Conservation (phyloP, 2,329 filamentous ascomycete species). For the Botryotinia globosa region DNA sequence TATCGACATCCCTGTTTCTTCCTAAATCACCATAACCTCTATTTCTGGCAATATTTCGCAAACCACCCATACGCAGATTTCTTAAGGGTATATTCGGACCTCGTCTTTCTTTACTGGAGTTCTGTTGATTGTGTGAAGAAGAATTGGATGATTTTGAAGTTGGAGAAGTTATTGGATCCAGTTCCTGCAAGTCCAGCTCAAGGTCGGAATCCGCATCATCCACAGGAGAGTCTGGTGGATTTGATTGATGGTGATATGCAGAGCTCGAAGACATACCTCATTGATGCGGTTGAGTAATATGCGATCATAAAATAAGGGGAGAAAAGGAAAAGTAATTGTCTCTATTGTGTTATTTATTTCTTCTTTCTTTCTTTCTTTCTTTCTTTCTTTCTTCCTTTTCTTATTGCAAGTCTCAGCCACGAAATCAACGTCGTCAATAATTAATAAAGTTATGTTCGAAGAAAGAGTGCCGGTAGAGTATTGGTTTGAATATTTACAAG, state of each 20-base stretch:
- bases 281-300: conserved; percentile 34
- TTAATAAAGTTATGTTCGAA: neutral
- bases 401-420: neutral
- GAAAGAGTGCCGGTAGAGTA: neutral
- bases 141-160: conserved; percentile 28
- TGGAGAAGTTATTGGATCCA: conserved; percentile 56
- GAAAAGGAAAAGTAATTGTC: neutral
- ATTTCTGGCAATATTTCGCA: conserved; percentile 50
- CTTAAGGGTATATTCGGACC: conserved; percentile 62
- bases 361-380: neutral
- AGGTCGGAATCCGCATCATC: conserved; percentile 74
- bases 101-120: conserved; percentile 34
- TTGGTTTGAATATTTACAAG: neutral
- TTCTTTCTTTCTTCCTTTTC: neutral
- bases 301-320: neutral
- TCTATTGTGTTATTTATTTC: neutral
- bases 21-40: conserved; percentile 61
- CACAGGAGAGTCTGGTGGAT: conserved; percentile 57
- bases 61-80: conserved; percentile 63
- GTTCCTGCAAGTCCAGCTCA: conserved; percentile 74
- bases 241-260: conserved; percentile 37
- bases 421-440: conserved; percentile 1
- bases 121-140: conserved; percentile 35
- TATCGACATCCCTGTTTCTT: conserved; percentile 47
- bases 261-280: conserved; percentile 40